Evolutionary conservation across 2,329 filamentous ascomycete genomes (phyloP), one percentile per base, ranked within the genome.

Genomic region (Byssoonygena ceratinophila): DNA sequence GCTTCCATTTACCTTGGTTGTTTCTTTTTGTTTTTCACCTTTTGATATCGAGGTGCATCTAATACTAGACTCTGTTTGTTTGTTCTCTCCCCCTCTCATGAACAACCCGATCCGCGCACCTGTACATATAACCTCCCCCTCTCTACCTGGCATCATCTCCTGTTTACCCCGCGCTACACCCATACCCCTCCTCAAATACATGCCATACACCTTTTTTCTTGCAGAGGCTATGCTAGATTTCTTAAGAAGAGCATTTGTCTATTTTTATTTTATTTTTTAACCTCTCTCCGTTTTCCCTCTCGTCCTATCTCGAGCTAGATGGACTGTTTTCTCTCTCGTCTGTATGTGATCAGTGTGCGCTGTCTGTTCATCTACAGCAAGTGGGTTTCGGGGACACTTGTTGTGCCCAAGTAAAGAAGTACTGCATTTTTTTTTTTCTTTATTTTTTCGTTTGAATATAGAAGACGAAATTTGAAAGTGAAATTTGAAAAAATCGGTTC

Each of bases 71-170:
- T 44, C 2, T 16, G 11, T 18, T 44, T 27, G 22, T 18, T 27
- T 16, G 11, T 18, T 44, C 16, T 8, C 23, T 27, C 2, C 40
- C 40, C 23, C 5, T 27, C 23, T 8, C 36, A 20, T 20, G 7
- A 45, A 29, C n/a, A 7, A 25, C 23, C 7, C 29, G 4, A 6
- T 27, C 12, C n/a, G 16, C 37, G 37, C 37, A 18, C 40, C 9
- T 44, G 40, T 44, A 44, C 23, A 44, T 44, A 44, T 44, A 44
- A 44, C 40, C 40, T n/a, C n/a, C n/a, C n/a, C n/a, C n/a, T n/a
- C n/a, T n/a, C n/a, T n/a, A 25, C 23, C 40, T n/a, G 9, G 40
- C 27, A 45, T 12, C 23, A 2, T 11, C 16, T 45, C n/a, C n/a
- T n/a, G n/a, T 6, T n/a, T 32, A 45, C 43, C 43, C 43, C 23